Conservation (phyloP, 768 basidiomycete genomes). For the Dentipellis fragilis region DNA sequence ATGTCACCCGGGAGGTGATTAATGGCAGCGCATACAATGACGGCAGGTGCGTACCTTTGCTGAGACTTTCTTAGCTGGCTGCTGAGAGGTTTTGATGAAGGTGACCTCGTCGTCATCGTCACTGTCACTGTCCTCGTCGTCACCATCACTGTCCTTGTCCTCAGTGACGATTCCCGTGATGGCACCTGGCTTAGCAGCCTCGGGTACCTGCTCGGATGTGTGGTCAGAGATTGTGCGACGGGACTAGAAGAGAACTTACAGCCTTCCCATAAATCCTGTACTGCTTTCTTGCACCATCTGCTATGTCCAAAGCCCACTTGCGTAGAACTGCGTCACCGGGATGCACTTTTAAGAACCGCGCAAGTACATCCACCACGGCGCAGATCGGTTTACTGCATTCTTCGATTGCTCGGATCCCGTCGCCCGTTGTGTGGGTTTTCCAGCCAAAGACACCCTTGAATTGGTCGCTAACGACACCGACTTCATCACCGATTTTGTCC, state of each 20-base stretch:
- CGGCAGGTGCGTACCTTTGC: too few relatives aligned
- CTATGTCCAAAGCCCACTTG: conserved; percentile 16
- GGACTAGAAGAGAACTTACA: not conserved
- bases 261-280: not conserved
- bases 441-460: conserved; percentile 16
- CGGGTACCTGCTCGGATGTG: too few relatives aligned
- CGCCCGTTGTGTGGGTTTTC: conserved; percentile 14
- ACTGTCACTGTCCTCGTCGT: too few relatives aligned
- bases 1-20: too few relatives aligned
- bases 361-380: conserved; percentile 3
- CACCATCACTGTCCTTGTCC: too few relatives aligned
- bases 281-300: conserved; percentile 5
- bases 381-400: conserved; percentile 9
- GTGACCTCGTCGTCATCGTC: too few relatives aligned
- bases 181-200: too few relatives aligned
- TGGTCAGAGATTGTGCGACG: too few relatives aligned
- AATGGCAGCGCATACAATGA: too few relatives aligned
- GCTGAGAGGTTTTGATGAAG: too few relatives aligned
- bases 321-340: conserved; percentile 13
- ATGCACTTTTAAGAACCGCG: not conserved
- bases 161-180: too few relatives aligned
- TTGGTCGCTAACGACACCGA: conserved; percentile 11
- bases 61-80: too few relatives aligned
- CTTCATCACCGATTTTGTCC: conserved; percentile 14
- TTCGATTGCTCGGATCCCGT: conserved; percentile 13